Evolutionary conservation across 2,329 filamentous ascomycete genomes (phyloP).

Genomic region (Dryadomyces quercus-mongolicae): DNA sequence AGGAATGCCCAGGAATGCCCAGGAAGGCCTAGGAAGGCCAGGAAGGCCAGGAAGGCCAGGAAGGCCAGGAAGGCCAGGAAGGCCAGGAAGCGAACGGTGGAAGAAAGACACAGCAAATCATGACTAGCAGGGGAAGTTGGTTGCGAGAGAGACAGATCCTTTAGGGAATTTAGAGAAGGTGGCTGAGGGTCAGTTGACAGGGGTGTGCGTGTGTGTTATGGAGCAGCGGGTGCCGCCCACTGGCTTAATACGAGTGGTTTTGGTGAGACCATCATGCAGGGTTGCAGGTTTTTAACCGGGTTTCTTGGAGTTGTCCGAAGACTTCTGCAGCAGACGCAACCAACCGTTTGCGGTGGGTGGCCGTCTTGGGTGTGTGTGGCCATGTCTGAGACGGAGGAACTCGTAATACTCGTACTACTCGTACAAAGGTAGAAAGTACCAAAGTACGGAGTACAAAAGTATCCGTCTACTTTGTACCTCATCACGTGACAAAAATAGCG

Average conservation of each 20-base stretch:
- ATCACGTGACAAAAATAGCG: background rate
- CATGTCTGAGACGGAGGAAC: background rate
- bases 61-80: too few species aligned
- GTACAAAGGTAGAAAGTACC: background rate
- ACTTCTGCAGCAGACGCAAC: too few species aligned
- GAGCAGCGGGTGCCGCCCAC: background rate
- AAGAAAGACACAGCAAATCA: background rate
- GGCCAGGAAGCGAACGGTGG: too few species aligned
- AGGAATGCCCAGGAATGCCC: too few species aligned
- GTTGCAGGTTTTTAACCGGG: background rate
- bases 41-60: too few species aligned
- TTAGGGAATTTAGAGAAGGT: background rate
- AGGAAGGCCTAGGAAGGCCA: too few species aligned
- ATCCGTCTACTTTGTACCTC: background rate
- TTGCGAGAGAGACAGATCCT: too few species aligned
- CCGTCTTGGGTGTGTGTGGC: too few species aligned
- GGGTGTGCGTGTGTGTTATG: background rate
- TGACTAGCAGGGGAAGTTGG: background rate
- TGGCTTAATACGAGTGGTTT: background rate
- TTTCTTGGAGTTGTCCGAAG: background rate
- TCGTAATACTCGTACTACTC: background rate
- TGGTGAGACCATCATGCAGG: background rate
- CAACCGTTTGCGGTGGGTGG: too few species aligned
- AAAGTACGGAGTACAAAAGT: background rate
- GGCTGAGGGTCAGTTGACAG: background rate